Evolutionary conservation across 768 basidiomycete genomes (phyloP), one percentile per base, ranked within the genome.

Genomic region (Neoboletus brunneissimus): DNA sequence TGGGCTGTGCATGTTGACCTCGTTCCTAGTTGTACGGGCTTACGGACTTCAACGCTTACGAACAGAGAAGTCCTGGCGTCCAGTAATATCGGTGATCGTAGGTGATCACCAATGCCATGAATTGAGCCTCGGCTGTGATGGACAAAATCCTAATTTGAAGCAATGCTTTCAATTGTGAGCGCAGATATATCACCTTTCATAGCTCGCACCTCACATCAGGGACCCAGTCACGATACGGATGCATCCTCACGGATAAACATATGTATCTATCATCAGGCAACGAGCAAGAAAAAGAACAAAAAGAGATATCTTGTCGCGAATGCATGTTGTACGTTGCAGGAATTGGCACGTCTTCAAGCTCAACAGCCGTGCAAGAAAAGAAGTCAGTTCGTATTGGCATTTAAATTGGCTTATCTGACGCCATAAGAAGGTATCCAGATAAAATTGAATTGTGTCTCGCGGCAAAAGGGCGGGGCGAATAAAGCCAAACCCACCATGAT

Each of bases 61-160:
- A 40, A 76, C 81, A 1, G 86, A 86, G 54, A 85, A 77, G 63
- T 77, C 81, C 31, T 89, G 87, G 87, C 68, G 86, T 23, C 86
- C 88, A 2, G 82, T 89, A 38, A 73, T 90, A 48, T 76, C 79
- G 0, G 66, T 89, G 5, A 78, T 80, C 20, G 72, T 86, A 12
- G 83, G 81, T 54, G 76, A 79, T 6, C 77, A 81, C 27, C 72
- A 79, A n/a, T 55, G 48, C 6, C 77, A 83, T 54, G 88, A 89
- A 62, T 74, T 81, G 10, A 69, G 75, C 22, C 79, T 90, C 3
- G 88, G 88, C 0, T 74, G 74, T 20, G 87, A 90, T 53, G 88
- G 88, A 0, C 86, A 88, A 64, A 87, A 85, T 54, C 80, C 85
- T 1, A 89, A 89, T 62, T 71, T 83, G 47, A 86, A 83, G 58